These are phyloP conservation scores for Acanthamoeba royreba DNA, from an alignment of 208 protist genomes.

Conservation along the genomic window DNA sequence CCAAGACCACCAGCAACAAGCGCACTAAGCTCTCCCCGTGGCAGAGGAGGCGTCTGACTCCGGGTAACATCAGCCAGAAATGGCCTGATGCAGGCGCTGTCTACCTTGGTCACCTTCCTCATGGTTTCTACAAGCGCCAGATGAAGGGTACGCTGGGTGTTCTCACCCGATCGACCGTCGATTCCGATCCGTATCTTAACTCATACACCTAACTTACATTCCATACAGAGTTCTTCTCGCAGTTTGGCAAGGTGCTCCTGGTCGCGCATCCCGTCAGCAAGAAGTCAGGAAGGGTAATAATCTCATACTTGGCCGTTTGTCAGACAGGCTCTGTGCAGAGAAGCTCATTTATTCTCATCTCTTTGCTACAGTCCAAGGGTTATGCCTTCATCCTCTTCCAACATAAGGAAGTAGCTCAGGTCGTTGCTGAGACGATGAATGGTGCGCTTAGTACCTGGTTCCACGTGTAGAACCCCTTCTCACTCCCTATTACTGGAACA, in stretches of 20 bases:
- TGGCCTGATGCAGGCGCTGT: not conserved
- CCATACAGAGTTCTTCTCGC: conserved; percentile 56
- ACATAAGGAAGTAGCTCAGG: conserved; percentile 48
- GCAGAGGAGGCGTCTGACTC: not conserved
- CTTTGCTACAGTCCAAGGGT: conserved; percentile 35
- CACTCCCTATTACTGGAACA: not conserved
- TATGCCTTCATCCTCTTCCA: conserved; percentile 73
- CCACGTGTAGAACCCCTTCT: no score
- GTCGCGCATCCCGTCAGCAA: conserved; percentile 53
- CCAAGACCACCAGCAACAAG: not conserved
- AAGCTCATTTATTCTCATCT: not conserved
- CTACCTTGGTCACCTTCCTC: conserved; percentile 68
- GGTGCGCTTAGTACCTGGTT: no score
- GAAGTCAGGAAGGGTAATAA: conserved; percentile 41
- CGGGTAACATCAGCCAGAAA: not conserved
- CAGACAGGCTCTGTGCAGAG: not conserved
- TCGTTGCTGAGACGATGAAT: conserved; percentile 70
- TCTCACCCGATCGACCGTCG: not conserved
- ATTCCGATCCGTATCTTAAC: not conserved
- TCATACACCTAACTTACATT: not conserved
- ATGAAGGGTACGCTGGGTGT: not conserved
- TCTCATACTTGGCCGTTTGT: not conserved
- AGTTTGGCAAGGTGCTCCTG: conserved; percentile 60
- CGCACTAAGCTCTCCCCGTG: not conserved
- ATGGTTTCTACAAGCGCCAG: conserved; percentile 68